Percentiles rank a stretch among this genome's conserved stretches.
These are phyloP conservation scores for Saccharomyces mikatae DNA, from an alignment of 805 yeast species.

Conservation along the genomic window DNA sequence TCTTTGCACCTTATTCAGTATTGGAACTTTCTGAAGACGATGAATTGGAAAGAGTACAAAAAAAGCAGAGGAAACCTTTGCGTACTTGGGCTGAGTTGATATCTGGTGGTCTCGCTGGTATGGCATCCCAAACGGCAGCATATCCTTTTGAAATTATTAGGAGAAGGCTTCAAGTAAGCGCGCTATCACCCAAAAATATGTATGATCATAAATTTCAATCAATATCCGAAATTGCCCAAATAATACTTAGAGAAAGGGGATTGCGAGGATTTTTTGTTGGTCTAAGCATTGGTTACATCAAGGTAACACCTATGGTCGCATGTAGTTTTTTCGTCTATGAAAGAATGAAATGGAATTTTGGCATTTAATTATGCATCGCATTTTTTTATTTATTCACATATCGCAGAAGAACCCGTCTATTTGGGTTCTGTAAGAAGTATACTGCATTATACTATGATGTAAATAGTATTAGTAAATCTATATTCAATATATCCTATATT, in stretches of 20 bases:
- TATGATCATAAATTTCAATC: constrained; percentile 27
- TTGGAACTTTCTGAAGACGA: constrained; percentile 18
- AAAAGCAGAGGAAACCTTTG: constrained; percentile 50
- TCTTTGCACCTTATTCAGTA: constrained; percentile 47
- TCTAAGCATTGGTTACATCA: constrained; percentile 86
- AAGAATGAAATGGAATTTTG: constrained; percentile 61
- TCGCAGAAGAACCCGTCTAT: background rate
- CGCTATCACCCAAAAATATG: constrained; percentile 56
- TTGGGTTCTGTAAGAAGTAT: background rate
- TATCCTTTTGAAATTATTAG: constrained; percentile 94
- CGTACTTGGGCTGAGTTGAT: constrained; percentile 84
- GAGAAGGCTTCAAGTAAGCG: constrained; percentile 93
- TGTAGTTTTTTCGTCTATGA: constrained; percentile 94
- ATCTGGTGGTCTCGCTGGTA: constrained; percentile 95
- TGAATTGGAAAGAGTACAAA: constrained; percentile 10
- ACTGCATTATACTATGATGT: background rate
- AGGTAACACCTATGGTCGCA: constrained; percentile 95
- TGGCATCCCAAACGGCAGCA: constrained; percentile 91
- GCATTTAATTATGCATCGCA: constrained; percentile 38
- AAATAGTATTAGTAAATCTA: background rate
- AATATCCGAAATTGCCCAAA: constrained; percentile 34
- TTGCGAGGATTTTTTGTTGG: constrained; percentile 88
- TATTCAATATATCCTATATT: background rate
- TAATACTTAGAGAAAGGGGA: constrained; percentile 69
- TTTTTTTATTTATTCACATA: background rate